A percentile compares a stretch with the other conserved stretches of the same genome.
Conservation (phyloP, 1,284 basidiomycete genomes). For the Stygiomarasmius scandens region DNA sequence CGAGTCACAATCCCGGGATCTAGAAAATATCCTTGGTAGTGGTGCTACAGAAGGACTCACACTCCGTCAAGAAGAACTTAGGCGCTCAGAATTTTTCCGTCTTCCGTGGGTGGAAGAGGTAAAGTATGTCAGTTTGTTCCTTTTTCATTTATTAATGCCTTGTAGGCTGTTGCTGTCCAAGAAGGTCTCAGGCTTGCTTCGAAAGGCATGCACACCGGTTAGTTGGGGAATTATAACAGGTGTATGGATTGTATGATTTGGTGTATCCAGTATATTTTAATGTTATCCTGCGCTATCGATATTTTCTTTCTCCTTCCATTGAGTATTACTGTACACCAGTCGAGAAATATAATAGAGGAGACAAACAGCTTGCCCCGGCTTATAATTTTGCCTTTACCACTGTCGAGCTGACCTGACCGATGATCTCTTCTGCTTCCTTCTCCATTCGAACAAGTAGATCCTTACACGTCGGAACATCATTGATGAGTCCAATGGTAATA, state of each 20-base stretch:
- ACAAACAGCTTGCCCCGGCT: neutral
- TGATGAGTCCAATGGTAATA: conserved; percentile 80
- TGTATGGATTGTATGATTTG: too few relatives aligned
- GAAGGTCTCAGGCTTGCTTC: conserved; percentile 43
- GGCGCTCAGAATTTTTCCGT: conserved; percentile 87
- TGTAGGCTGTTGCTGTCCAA: conserved; percentile 47
- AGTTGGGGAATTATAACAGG: too few relatives aligned
- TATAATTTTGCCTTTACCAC: conserved; percentile 52
- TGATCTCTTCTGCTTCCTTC: conserved; percentile 74
- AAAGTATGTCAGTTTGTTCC: neutral
- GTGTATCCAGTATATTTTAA: neutral
- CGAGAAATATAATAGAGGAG: neutral
- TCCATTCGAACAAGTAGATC: conserved; percentile 76
- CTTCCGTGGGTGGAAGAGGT: conserved; percentile 86
- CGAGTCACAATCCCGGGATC: conserved; percentile 87
- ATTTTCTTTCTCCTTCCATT: neutral
- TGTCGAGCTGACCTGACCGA: conserved; percentile 53
- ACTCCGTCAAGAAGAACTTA: conserved; percentile 84
- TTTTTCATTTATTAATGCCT: conserved; percentile 2
- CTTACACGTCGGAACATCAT: conserved; percentile 86
- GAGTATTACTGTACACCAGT: neutral
- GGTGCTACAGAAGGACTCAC: conserved; percentile 82
- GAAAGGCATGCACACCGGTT: conserved; percentile 1
- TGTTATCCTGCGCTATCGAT: neutral
- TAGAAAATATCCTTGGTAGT: conserved; percentile 88